These are phyloP conservation scores for Fistulinella staudtii DNA, from an alignment of 1,284 basidiomycete genomes.

Conservation along the genomic window DNA sequence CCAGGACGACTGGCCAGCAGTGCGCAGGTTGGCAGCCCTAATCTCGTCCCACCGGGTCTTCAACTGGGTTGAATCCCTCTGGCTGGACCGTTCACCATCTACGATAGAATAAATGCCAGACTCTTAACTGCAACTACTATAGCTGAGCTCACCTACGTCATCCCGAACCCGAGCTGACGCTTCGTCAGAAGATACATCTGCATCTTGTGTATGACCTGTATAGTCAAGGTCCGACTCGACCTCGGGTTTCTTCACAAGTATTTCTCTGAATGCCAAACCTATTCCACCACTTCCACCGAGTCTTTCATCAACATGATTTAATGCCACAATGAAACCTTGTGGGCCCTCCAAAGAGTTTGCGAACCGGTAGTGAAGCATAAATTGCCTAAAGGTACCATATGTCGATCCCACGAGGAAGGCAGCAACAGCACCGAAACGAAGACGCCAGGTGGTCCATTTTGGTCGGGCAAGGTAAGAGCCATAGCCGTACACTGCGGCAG, in stretches of 20 bases:
- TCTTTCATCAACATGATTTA: conserved; percentile 37
- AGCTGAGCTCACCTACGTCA: conserved; percentile 10
- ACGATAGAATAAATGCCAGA: conserved; percentile 2
- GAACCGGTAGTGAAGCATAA: conserved; percentile 45
- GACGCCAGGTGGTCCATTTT: conserved; percentile 23
- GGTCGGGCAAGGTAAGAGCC: conserved; percentile 30
- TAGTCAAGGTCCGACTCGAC: conserved; percentile 7
- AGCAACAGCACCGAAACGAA: conserved; percentile 23
- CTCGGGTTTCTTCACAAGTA: conserved; percentile 18
- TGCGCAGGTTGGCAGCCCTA: conserved; percentile 48
- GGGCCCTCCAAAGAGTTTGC: conserved; percentile 45
- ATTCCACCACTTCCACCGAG: conserved; percentile 30
- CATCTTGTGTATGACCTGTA: conserved; percentile 8
- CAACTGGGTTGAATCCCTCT: conserved; percentile 16
- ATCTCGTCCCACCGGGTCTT: conserved; percentile 61
- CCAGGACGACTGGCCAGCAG: conserved; percentile 53
- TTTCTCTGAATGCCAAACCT: conserved; percentile 18
- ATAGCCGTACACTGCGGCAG: conserved; percentile 26
- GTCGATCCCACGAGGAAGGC: conserved; percentile 28
- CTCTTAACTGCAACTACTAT: background rate
- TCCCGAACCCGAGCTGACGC: conserved; percentile 21
- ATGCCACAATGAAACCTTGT: conserved; percentile 37
- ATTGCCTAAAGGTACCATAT: conserved; percentile 38
- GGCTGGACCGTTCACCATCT: conserved; percentile 8
- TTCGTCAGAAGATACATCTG: conserved; percentile 14